These are phyloP conservation scores for Triticum urartu DNA, from an alignment of 176 grass and related monocot species.

Conservation along the genomic window DNA sequence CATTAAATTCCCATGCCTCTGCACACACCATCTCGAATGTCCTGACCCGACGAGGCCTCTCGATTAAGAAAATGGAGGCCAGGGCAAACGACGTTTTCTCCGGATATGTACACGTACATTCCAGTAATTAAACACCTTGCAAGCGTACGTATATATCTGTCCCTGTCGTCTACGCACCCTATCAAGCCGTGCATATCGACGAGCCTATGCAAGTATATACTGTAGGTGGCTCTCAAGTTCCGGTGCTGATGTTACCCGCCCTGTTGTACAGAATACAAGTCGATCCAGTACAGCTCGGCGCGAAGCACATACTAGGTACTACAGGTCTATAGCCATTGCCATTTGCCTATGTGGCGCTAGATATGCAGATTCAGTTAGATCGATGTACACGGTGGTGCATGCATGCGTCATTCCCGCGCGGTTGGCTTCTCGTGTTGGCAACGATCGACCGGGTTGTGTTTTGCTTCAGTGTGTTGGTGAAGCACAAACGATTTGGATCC, in stretches of 20 bases:
- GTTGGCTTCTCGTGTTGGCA: neutral
- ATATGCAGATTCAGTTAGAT: neutral
- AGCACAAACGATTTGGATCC: neutral
- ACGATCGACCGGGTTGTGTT: neutral
- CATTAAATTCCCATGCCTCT: neutral
- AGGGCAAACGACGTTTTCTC: neutral
- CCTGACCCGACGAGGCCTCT: neutral
- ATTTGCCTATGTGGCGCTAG: neutral
- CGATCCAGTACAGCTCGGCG: neutral
- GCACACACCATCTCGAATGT: neutral
- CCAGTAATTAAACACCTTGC: too few species aligned
- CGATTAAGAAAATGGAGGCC: neutral
- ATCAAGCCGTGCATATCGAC: too few species aligned
- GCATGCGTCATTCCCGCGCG: neutral
- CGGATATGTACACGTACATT: neutral
- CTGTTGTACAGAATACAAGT: neutral
- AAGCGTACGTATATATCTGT: neutral
- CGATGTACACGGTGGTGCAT: too few species aligned
- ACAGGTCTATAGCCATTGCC: neutral
- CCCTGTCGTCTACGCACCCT: neutral
- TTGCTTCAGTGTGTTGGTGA: constrained; percentile 12
- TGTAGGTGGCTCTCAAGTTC: neutral
- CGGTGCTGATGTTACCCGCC: neutral
- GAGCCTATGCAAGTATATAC: neutral
- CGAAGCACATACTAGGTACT: too few species aligned